These are phyloP conservation scores for Camillea tinctor DNA, from an alignment of 2,329 filamentous ascomycete species.

Conservation along the genomic window DNA sequence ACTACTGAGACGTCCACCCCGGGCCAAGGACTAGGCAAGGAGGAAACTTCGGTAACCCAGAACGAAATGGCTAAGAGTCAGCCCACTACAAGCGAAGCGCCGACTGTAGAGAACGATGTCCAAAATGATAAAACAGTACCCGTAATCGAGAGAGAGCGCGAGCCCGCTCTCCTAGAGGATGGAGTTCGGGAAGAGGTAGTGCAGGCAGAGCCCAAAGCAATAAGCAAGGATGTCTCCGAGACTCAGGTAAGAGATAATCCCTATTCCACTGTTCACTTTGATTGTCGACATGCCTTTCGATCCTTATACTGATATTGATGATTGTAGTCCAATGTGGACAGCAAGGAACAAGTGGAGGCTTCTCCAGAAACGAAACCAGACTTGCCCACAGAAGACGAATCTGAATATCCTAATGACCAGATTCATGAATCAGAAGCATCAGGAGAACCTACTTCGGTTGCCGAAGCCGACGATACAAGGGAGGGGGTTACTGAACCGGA, in stretches of 20 bases:
- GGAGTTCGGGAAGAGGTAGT: slow-evolving; percentile 6
- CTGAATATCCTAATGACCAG: background rate
- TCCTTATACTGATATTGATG: slow-evolving; percentile 3
- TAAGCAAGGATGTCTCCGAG: slow-evolving; percentile 4
- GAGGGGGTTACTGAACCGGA: background rate
- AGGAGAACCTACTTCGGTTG: background rate
- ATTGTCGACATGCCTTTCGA: background rate
- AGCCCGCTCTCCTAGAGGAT: background rate
- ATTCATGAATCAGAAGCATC: background rate
- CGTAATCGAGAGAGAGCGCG: slow-evolving; percentile 4
- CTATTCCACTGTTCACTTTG: background rate
- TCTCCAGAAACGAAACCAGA: background rate
- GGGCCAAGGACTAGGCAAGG: background rate
- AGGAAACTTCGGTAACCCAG: background rate
- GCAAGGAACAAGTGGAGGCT: background rate
- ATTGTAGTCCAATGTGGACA: slow-evolving; percentile 16
- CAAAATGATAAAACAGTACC: background rate
- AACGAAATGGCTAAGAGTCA: background rate
- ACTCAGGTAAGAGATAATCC: slow-evolving; percentile 21
- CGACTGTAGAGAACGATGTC: background rate
- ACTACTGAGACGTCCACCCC: background rate
- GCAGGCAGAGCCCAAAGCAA: slow-evolving; percentile 14
- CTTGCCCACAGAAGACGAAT: background rate
- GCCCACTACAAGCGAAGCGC: background rate
- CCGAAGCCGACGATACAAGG: background rate